phyloP scores from a whole-genome alignment of 2,329 filamentous ascomycete genomes.

The Sporothrix globosa region DNA sequence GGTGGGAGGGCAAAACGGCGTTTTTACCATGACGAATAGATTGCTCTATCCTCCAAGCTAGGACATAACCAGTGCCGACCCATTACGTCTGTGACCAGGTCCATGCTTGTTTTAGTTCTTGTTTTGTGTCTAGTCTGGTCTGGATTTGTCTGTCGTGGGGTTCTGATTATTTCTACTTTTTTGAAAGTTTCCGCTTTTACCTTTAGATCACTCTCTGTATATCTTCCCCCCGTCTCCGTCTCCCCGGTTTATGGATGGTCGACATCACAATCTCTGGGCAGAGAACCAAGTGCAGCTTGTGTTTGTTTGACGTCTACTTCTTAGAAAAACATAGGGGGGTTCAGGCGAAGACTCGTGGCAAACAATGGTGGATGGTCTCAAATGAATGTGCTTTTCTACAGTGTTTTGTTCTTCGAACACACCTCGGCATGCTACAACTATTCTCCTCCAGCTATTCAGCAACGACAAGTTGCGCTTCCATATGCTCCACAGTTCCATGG shows the following conservation, averaged over 20 bases:
- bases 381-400: not conserved
- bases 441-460: not conserved
- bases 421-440: not conserved
- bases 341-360: not conserved
- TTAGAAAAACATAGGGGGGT: not conserved
- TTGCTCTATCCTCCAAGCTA: not conserved
- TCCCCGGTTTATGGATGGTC: not conserved
- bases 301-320: not conserved
- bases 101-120: not conserved
- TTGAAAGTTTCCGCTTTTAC: not conserved
- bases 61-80: not conserved
- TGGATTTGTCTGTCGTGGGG: not conserved
- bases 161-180: not conserved
- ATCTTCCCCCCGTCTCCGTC: conserved; percentile 4
- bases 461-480: no score
- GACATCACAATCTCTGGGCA: not conserved
- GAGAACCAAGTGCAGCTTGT: not conserved
- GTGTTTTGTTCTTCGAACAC: not conserved
- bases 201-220: not conserved
- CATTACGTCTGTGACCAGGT: conserved; percentile 12
- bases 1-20: no score
- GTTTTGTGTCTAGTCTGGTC: not conserved
- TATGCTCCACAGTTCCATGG: not conserved
- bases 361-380: not conserved
- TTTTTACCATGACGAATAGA: conserved; percentile 8